Conservation (phyloP, 305 asterid genomes). For the Solanum hybrid region DNA sequence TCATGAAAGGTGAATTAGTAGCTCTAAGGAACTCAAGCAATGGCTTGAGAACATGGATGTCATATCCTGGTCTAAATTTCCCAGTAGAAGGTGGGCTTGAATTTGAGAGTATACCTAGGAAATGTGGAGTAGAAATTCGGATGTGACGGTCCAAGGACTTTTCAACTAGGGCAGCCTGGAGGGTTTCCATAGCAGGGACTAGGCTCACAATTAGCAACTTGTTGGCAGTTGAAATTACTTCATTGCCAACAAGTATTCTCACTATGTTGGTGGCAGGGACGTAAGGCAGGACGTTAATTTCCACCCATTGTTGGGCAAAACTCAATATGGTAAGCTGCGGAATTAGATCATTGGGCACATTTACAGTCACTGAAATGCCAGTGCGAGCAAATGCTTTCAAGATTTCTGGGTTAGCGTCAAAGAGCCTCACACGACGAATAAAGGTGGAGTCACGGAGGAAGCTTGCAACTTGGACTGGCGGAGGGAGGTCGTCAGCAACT, state of each 20-base stretch:
- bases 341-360: constrained; percentile 42
- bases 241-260: constrained; percentile 59
- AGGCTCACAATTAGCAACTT: constrained; percentile 34
- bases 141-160: constrained; percentile 30
- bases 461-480: constrained; percentile 43
- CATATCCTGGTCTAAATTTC: constrained; percentile 51
- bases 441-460: constrained; percentile 45
- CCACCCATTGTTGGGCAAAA: constrained; percentile 47
- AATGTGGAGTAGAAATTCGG: constrained; percentile 63
- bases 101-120: constrained; percentile 46
- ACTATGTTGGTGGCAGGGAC: constrained; percentile 37
- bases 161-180: constrained; percentile 35
- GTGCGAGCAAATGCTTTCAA: constrained; percentile 53
- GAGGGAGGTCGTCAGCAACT: constrained; percentile 61
- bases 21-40: constrained; percentile 44
- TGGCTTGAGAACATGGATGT: constrained; percentile 45
- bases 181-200: constrained; percentile 58
- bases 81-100: constrained; percentile 62
- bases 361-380: constrained; percentile 40
- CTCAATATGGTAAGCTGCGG: constrained; percentile 29
- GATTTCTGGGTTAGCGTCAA: constrained; percentile 44
- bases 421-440: constrained; percentile 49
- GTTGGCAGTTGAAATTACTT: constrained; percentile 46
- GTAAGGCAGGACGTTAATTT: constrained; percentile 32
- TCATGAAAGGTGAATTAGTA: constrained; percentile 53